phyloP scores from a whole-genome alignment of 805 yeast genomes.

The Isabelozyma gotoi region DNA sequence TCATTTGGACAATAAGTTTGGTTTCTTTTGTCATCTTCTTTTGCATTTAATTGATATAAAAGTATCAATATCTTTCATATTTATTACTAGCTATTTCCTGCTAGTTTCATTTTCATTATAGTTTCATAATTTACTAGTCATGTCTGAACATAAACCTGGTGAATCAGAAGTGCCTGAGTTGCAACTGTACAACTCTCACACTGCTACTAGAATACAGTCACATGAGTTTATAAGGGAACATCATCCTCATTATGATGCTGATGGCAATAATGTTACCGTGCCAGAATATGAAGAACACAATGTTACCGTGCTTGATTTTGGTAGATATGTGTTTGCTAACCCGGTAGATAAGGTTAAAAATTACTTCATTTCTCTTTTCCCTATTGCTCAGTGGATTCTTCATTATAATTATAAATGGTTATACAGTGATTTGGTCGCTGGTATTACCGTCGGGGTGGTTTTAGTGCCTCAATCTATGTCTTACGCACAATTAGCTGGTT shows the following conservation, averaged over 20 bases:
- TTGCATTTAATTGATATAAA: neutral
- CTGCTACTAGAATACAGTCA: conserved; percentile 9
- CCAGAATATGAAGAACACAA: conserved; percentile 37
- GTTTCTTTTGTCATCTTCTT: neutral
- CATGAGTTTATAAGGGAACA: conserved; percentile 12
- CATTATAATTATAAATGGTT: conserved; percentile 83
- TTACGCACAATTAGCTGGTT: conserved; percentile 82
- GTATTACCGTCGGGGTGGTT: conserved; percentile 90
- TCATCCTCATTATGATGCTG: conserved; percentile 5
- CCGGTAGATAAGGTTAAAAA: conserved; percentile 40
- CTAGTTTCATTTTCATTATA: no score
- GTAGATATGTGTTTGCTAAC: conserved; percentile 21
- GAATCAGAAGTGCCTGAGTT: conserved; percentile 17
- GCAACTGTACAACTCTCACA: conserved; percentile 13
- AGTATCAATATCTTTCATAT: neutral
- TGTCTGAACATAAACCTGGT: conserved; percentile 9
- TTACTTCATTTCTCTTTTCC: conserved; percentile 69
- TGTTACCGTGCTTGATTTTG: conserved; percentile 35
- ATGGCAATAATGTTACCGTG: conserved; percentile 17
- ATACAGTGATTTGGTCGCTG: conserved; percentile 82
- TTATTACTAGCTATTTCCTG: neutral
- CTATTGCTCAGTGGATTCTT: conserved; percentile 79
- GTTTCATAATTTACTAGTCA: neutral
- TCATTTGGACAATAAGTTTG: no score
- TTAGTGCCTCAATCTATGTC: conserved; percentile 96